Base-by-base conservation (phyloP, 2,329 filamentous ascomycete genomes). In the Colletotrichum kahawae region DNA sequence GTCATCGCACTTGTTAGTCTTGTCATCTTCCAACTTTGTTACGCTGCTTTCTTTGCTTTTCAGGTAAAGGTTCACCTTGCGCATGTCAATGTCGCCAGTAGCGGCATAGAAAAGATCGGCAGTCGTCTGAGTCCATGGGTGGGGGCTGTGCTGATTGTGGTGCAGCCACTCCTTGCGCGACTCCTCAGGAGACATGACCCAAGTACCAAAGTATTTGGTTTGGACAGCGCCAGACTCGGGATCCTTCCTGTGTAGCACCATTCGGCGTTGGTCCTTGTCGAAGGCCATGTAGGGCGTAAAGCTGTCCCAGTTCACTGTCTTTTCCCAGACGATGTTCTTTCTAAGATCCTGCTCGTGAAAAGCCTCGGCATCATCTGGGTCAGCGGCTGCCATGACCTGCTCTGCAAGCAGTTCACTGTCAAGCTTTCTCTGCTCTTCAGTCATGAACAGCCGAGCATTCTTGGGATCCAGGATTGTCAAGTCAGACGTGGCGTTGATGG, bases 51-150 rank as follows among this genome's bases (percentile, higher is more conserved):
- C 6, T 62, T 75, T 73, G 73, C 43, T 73, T 7, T 59, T 73
- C 36, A 77, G 77, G 54, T 83, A 83, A 1, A 70, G 57, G 29
- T 81, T 79, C 76, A 78, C 78, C 4, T 72, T 79, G n/a, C 80
- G 77, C 4, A 78, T 29, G 18, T 83, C 79, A 38, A 78, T 51
- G 21, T 67, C 34, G 8, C 74, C 77, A 2, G 57, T 72, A 21
- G 70, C 69, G 5, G n/a, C 27, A n/a, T 79, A 82, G 43, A 79
- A 77, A 3, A 70, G 33, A 33, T 82, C 80, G 2, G 62, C 33
- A 14, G 67, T 71, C 24, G 71, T 60, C 34, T 75, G 74, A 4
- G 71, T 75, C 33, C 60, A 70, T 4, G 59, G 51, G 18, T 77
- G 6, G 31, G 51, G n/a, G 33, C 59, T 75, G 64, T 72, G 65